A percentile compares a stretch with the other conserved stretches of the same genome.
Evolutionary conservation across 1,284 basidiomycete species (phyloP).

Genomic region (Cystobasidium sp.): DNA sequence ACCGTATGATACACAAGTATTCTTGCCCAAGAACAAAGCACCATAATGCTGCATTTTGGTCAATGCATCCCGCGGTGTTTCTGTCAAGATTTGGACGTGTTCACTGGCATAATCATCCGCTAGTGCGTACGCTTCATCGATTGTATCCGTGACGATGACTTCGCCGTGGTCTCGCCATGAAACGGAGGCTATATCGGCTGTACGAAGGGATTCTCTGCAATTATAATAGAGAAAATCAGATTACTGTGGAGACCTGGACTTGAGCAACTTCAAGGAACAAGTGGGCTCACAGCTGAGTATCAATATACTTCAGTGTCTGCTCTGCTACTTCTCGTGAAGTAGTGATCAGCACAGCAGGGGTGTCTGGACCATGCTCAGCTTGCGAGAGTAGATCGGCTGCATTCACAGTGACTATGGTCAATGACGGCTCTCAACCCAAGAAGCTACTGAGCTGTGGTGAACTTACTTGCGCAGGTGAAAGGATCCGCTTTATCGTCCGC

Average conservation of each 20-base stretch:
- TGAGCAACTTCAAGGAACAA: too few species aligned
- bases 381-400: conserved; percentile 56
- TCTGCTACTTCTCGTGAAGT: conserved; percentile 45
- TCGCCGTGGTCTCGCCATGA: conserved; percentile 50
- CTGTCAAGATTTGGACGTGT: conserved; percentile 50
- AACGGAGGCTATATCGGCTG: conserved; percentile 39
- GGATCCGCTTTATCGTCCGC: conserved; percentile 55
- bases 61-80: conserved; percentile 54
- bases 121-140: conserved; percentile 55
- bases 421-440: neutral
- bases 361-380: conserved; percentile 59
- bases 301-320: conserved; percentile 41
- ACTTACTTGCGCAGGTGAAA: conserved; percentile 55
- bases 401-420: too few species aligned
- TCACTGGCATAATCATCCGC: conserved; percentile 56
- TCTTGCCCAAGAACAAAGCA: conserved; percentile 56
- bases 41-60: conserved; percentile 54
- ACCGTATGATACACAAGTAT: conserved; percentile 50
- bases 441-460: neutral
- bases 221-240: too few species aligned
- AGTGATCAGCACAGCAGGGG: conserved; percentile 57
- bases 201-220: conserved; percentile 5
- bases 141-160: conserved; percentile 54
- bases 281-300: conserved; percentile 36
- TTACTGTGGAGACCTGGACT: too few species aligned